Conservation (phyloP, 768 basidiomycete species). For the Floccularia luteovirens region DNA sequence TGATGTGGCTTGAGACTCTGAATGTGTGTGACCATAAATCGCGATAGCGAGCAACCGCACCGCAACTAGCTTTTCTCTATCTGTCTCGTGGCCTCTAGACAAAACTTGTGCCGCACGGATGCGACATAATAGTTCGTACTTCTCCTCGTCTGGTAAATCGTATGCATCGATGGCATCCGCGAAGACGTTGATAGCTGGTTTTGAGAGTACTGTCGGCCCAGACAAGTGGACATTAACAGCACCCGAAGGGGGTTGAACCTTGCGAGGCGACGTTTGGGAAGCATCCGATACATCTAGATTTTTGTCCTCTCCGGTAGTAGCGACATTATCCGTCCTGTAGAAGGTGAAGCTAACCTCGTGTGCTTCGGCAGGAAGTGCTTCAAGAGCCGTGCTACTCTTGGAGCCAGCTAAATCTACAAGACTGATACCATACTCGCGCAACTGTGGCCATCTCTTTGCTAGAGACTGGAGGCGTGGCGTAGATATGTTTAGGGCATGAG, state of each 20-base stretch:
- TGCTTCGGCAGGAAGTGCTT: conserved; percentile 61
- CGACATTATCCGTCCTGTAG: conserved; percentile 51
- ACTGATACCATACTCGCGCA: conserved; percentile 74
- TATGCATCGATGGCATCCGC: conserved; percentile 64
- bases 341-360: conserved; percentile 78
- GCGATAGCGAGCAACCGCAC: conserved; percentile 83
- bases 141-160: conserved; percentile 71
- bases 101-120: conserved; percentile 76
- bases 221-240: conserved; percentile 58
- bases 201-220: conserved; percentile 49
- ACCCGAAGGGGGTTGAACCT: conserved; percentile 32
- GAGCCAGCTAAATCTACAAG: conserved; percentile 64
- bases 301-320: conserved; percentile 34
- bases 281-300: conserved; percentile 32
- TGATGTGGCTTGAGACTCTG: conserved; percentile 70
- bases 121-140: conserved; percentile 82
- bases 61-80: conserved; percentile 74
- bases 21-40: conserved; percentile 83
- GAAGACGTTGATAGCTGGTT: conserved; percentile 69
- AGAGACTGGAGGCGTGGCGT: conserved; percentile 77
- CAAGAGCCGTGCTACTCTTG: conserved; percentile 43
- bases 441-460: conserved; percentile 76
- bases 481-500: conserved; percentile 75
- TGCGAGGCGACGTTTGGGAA: conserved; percentile 39
- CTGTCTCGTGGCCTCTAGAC: conserved; percentile 43